Conservation (phyloP, 1,284 basidiomycete genomes). For the Abortiporus biennis region DNA sequence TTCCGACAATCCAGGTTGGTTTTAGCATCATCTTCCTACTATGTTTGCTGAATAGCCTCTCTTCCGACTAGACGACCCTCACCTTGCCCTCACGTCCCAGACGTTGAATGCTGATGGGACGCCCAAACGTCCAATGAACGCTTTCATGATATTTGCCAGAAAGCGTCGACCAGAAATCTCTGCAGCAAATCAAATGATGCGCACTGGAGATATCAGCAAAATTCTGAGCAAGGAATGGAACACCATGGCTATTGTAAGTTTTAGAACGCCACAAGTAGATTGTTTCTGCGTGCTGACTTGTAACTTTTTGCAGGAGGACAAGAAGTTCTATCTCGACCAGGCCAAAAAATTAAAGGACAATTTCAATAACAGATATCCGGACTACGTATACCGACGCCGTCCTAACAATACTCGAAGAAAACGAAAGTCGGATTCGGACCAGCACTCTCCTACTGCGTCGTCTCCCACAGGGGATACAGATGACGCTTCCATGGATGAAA, state of each 20-base stretch:
- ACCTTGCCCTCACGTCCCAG: constrained; percentile 60
- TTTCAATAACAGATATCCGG: constrained; percentile 80
- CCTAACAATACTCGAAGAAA: constrained; percentile 78
- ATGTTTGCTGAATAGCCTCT: not conserved
- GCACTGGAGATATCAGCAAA: constrained; percentile 81
- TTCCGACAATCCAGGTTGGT: constrained; percentile 14
- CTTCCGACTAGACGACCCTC: constrained; percentile 35
- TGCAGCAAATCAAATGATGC: constrained; percentile 76
- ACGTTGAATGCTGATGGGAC: constrained; percentile 79
- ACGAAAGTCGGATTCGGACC: constrained; percentile 44
- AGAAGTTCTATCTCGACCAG: constrained; percentile 80
- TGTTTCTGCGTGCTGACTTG: constrained; percentile 2
- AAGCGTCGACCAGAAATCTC: constrained; percentile 73
- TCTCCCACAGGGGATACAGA: constrained; percentile 30
- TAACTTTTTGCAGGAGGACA: constrained; percentile 49
- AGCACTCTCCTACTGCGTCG: constrained; percentile 22
- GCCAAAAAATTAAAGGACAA: constrained; percentile 77
- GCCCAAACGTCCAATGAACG: constrained; percentile 83
- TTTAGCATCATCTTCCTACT: not conserved
- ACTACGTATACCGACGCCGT: constrained; percentile 78
- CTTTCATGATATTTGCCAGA: constrained; percentile 87
- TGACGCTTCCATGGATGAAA: constrained; percentile 29
- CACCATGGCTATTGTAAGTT: constrained; percentile 58
- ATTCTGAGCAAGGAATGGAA: constrained; percentile 78
- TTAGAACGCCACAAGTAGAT: constrained; percentile 7